phyloP scores from a whole-genome alignment of 2,329 filamentous ascomycete genomes.

The Balansia obtecta region DNA sequence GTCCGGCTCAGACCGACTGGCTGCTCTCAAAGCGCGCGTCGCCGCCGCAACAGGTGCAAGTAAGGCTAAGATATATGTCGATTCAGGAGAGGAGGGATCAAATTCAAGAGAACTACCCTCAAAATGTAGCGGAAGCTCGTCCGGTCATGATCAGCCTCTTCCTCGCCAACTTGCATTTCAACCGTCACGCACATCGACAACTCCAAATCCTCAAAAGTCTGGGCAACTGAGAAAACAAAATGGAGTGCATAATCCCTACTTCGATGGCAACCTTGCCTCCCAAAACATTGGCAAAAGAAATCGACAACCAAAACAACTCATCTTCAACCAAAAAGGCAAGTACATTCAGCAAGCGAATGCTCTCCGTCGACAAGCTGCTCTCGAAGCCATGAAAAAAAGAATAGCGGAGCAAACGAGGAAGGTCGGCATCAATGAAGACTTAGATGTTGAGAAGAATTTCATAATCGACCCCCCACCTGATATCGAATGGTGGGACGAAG shows the following conservation, averaged over 20 bases:
- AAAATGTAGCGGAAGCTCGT: conserved; percentile 22
- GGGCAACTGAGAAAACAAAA: conserved; percentile 1
- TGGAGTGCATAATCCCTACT: conserved; percentile 61
- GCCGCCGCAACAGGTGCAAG: conserved; percentile 56
- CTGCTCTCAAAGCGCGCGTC: conserved; percentile 68
- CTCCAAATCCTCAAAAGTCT: conserved; percentile 8
- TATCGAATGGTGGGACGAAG: conserved; percentile 97
- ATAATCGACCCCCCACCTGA: conserved; percentile 72
- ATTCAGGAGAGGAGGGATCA: conserved; percentile 57
- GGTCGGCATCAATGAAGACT: conserved; percentile 85
- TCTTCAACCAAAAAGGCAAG: conserved; percentile 94
- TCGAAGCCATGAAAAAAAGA: conserved; percentile 90
- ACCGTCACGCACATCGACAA: conserved; percentile 2
- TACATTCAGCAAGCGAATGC: conserved; percentile 92
- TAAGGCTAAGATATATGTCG: conserved; percentile 54
- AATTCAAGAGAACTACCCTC: conserved; percentile 31
- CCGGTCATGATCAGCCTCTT: conserved; percentile 1
- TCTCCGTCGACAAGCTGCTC: conserved; percentile 69
- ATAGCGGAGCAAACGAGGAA: conserved; percentile 81
- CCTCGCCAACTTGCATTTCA: background rate
- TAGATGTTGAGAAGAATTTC: conserved; percentile 82
- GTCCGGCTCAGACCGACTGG: conserved; percentile 52
- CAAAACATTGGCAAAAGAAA: conserved; percentile 45
- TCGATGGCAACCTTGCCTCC: conserved; percentile 54
- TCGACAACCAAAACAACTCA: conserved; percentile 60